Evolutionary conservation across 2,329 filamentous ascomycete genomes (phyloP).

Genomic region (Penicillium sp.): DNA sequence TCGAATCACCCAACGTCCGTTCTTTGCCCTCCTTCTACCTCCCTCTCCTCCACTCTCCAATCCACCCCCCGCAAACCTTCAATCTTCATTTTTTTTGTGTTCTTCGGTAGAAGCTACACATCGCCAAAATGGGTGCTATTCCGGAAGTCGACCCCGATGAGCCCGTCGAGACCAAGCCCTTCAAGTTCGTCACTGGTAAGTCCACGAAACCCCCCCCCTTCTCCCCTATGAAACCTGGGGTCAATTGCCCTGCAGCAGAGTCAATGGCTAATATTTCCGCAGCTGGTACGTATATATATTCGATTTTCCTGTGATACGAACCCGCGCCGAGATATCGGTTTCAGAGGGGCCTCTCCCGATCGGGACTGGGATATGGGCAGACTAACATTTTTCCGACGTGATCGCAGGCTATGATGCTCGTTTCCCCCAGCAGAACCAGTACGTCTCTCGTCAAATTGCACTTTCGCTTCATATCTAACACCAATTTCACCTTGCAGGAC

Average conservation of each 20-base stretch:
- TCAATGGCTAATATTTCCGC: conserved; percentile 50
- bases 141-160: conserved; percentile 68
- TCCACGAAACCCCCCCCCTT: conserved; percentile 29
- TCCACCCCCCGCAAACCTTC: conserved; percentile 21
- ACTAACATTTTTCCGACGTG: conserved; percentile 43
- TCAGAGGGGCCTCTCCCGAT: conserved; percentile 23
- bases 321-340: conserved; percentile 18
- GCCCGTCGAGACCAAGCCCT: conserved; percentile 93
- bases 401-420: conserved; percentile 91
- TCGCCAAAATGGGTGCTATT: conserved; percentile 81
- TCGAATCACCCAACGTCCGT: conserved; percentile 44
- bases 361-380: conserved; percentile 25
- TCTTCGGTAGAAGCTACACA: conserved; percentile 31
- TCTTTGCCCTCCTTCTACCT: conserved; percentile 35
- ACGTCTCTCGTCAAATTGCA: conserved; percentile 31
- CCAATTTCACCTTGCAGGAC: conserved; percentile 54
- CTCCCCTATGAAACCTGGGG: conserved; percentile 30
- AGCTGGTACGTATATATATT: conserved; percentile 55
- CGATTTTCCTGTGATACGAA: conserved; percentile 22
- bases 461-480: conserved; percentile 21
- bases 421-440: conserved; percentile 92
- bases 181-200: conserved; percentile 99
- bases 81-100: conserved; percentile 21
- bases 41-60: conserved; percentile 31
- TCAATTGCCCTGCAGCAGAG: conserved; percentile 36